phyloP scores from a whole-genome alignment of 805 yeast species.

The Myxozyma vanderwaltii region DNA sequence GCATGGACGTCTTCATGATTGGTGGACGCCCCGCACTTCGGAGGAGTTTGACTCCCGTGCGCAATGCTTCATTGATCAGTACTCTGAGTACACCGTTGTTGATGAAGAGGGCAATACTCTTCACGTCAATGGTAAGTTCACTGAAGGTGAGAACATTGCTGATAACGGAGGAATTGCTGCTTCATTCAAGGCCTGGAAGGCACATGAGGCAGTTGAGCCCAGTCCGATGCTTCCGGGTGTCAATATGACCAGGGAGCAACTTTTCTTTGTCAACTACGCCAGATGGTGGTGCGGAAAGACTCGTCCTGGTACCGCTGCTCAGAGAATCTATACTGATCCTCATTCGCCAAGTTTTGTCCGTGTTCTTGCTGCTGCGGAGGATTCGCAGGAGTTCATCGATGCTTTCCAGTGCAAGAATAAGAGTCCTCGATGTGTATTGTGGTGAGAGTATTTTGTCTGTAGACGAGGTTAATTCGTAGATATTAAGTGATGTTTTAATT shows the following conservation, averaged over 20 bases:
- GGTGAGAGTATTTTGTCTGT: conserved; percentile 42
- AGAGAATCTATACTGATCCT: conserved; percentile 32
- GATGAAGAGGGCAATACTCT: conserved; percentile 28
- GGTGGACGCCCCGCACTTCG: conserved; percentile 32
- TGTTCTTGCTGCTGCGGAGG: conserved; percentile 30
- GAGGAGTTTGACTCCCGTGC: conserved; percentile 31
- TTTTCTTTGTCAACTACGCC: conserved; percentile 32
- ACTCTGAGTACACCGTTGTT: conserved; percentile 31
- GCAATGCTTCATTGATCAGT: conserved; percentile 32
- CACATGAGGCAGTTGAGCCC: conserved; percentile 14
- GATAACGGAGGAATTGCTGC: conserved; percentile 35
- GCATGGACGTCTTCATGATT: conserved; percentile 30
- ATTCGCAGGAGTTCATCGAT: conserved; percentile 32
- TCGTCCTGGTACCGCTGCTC: conserved; percentile 33
- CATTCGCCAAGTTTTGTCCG: conserved; percentile 34
- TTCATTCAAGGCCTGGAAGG: conserved; percentile 31
- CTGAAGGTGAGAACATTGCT: conserved; percentile 35
- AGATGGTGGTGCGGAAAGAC: conserved; percentile 35
- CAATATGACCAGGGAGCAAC: conserved; percentile 31
- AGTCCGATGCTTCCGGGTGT: conserved; percentile 29
- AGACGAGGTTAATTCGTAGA: too few relatives aligned
- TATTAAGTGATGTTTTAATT: background rate
- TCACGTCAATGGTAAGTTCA: conserved; percentile 33
- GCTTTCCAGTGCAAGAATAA: conserved; percentile 33
- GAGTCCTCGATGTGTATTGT: conserved; percentile 30